Evolutionary conservation across 1,284 basidiomycete species (phyloP).

Genomic region (Thecaphora thlaspeos): DNA sequence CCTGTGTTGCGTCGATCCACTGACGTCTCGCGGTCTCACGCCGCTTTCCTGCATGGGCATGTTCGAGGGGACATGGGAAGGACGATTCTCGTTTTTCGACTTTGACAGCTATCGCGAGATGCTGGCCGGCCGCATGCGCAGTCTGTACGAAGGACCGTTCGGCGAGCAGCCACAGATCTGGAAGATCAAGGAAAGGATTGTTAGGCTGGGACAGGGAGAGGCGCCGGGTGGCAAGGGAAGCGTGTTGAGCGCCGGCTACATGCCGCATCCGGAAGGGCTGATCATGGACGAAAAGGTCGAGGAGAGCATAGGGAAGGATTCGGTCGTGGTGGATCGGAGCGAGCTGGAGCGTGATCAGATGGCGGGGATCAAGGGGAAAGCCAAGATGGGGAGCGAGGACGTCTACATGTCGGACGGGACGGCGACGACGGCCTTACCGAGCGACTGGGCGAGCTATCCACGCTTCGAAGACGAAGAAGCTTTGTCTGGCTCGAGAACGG

Average conservation of each 20-base stretch:
- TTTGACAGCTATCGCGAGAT: constrained; percentile 64
- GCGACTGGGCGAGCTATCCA: constrained; percentile 31
- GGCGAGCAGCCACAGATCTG: constrained; percentile 65
- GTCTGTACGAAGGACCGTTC: constrained; percentile 62
- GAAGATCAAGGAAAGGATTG: constrained; percentile 62
- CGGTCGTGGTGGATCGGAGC: neutral
- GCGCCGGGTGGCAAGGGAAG: constrained; percentile 25
- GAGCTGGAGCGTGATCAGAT: too few species aligned
- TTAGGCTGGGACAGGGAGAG: constrained; percentile 38
- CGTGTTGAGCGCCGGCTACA: constrained; percentile 26
- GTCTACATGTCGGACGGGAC: neutral
- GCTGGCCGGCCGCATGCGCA: constrained; percentile 60
- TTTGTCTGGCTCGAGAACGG: too few species aligned
- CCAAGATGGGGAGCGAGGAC: constrained; percentile 1
- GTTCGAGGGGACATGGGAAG: constrained; percentile 63
- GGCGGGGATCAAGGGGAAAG: constrained; percentile 32
- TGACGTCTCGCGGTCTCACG: constrained; percentile 58
- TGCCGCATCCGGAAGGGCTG: constrained; percentile 3
- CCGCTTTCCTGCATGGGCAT: constrained; percentile 59
- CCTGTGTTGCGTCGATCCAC: constrained; percentile 55
- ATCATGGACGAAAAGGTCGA: neutral
- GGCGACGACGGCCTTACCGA: constrained; percentile 9
- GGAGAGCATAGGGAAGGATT: neutral
- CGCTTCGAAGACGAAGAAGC: constrained; percentile 29
- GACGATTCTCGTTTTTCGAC: constrained; percentile 64